Percentiles rank a stretch among this genome's conserved stretches.
phyloP scores from a whole-genome alignment of 106 monocot species.

The Dendrobium chrysotoxum region DNA sequence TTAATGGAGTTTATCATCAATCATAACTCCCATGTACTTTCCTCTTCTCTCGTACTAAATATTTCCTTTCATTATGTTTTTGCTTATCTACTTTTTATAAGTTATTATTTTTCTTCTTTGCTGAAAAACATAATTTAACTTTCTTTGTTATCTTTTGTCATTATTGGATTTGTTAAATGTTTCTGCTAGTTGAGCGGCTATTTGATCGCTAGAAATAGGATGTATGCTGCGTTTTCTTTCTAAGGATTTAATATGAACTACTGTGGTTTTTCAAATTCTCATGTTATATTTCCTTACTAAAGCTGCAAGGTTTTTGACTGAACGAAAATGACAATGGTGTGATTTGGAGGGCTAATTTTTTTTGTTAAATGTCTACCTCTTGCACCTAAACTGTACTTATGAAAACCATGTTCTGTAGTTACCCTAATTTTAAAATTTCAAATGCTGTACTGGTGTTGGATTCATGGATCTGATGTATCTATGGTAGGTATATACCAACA shows the following conservation, averaged over 20 bases:
- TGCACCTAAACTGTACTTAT: neutral
- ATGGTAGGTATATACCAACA: conserved; percentile 78
- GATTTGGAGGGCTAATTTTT: neutral
- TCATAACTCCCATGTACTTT: neutral
- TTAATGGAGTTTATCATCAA: neutral
- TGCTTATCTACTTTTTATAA: neutral
- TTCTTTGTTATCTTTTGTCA: neutral
- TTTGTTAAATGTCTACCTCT: neutral
- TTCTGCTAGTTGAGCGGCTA: neutral
- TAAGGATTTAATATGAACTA: neutral
- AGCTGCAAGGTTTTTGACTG: neutral
- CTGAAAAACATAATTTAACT: neutral
- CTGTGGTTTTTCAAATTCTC: neutral
- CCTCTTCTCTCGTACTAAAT: neutral
- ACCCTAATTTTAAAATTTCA: neutral
- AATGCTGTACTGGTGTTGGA: neutral
- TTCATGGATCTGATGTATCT: conserved; percentile 15
- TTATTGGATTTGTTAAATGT: neutral
- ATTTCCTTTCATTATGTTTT: neutral
- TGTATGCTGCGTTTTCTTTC: neutral
- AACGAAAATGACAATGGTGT: neutral
- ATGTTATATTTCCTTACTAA: neutral
- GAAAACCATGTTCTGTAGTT: neutral
- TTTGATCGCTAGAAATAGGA: neutral
- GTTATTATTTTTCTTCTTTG: neutral